phyloP scores from a whole-genome alignment of 2,329 filamentous ascomycete genomes.

The Neospermospora avenae region DNA sequence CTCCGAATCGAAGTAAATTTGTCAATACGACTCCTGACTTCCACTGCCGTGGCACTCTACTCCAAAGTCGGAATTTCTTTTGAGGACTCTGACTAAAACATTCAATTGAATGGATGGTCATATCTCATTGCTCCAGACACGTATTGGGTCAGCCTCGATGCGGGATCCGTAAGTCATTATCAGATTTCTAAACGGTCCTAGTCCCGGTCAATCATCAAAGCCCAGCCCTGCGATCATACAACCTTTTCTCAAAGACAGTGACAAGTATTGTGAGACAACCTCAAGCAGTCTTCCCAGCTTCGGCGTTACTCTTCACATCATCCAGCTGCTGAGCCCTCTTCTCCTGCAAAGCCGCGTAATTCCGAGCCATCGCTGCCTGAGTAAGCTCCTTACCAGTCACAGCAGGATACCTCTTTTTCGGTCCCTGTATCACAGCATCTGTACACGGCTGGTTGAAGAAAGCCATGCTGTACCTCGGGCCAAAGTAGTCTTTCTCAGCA shows the following conservation, averaged over 20 bases:
- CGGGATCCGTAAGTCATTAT: too few relatives aligned
- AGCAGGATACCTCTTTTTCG: slow-evolving; percentile 56
- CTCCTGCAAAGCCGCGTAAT: slow-evolving; percentile 50
- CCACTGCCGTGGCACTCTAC: too few relatives aligned
- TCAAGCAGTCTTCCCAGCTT: slow-evolving; percentile 1
- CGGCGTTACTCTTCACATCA: slow-evolving; percentile 6
- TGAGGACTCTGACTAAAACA: too few relatives aligned
- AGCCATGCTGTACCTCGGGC: slow-evolving; percentile 61
- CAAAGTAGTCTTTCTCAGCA: slow-evolving; percentile 51
- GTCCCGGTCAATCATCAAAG: not conserved
- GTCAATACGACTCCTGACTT: too few relatives aligned
- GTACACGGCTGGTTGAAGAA: slow-evolving; percentile 64
- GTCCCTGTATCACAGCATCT: slow-evolving; percentile 57
- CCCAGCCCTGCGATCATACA: not conserved
- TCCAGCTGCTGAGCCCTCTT: slow-evolving; percentile 39
- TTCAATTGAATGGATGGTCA: too few relatives aligned
- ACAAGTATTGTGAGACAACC: not conserved
- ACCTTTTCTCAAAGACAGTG: not conserved
- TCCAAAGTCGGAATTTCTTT: too few relatives aligned
- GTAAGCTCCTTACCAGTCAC: slow-evolving; percentile 61
- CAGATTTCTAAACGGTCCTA: too few relatives aligned
- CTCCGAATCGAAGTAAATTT: too few relatives aligned
- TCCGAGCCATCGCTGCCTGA: slow-evolving; percentile 51
- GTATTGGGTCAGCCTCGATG: too few relatives aligned
- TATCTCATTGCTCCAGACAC: too few relatives aligned